Percentiles rank a stretch among this genome's conserved stretches.
phyloP scores from a whole-genome alignment of 192 early-diverging fungal genomes.

The Diversispora epigaea region DNA sequence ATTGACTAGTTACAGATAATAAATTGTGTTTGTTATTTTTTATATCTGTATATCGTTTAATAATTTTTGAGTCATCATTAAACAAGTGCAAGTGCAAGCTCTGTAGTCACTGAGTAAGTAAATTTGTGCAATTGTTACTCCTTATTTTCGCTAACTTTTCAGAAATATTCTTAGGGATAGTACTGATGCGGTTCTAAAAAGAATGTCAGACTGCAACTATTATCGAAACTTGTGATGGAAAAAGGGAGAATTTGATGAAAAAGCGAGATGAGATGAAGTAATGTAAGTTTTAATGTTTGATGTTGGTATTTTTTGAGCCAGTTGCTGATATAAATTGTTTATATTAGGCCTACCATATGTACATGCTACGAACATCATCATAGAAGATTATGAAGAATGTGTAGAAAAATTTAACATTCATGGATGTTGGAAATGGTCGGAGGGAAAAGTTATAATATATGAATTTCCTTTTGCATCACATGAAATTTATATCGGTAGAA shows the following conservation, averaged over 20 bases:
- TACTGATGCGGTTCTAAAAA: too few relatives aligned
- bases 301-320: constrained; percentile 28
- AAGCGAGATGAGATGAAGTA: constrained; percentile 26
- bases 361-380: constrained; percentile 11
- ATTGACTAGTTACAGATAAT: too few relatives aligned
- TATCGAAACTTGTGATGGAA: constrained; percentile 31
- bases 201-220: constrained; percentile 23
- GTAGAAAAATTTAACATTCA: constrained; percentile 19
- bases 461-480: constrained; percentile 22
- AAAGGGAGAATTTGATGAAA: constrained; percentile 27
- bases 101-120: too few relatives aligned
- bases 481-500: constrained; percentile 25
- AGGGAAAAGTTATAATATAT: constrained; percentile 21
- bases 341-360: constrained; percentile 25
- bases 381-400: constrained; percentile 29
- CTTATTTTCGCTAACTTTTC: too few relatives aligned
- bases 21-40: too few relatives aligned
- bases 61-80: too few relatives aligned
- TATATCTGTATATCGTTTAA: too few relatives aligned
- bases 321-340: constrained; percentile 30
- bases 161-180: too few relatives aligned
- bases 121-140: too few relatives aligned
- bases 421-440: constrained; percentile 22
- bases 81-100: too few relatives aligned
- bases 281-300: constrained; percentile 26